Evolutionary conservation across 1,139 yeast genomes (phyloP), one percentile per base, ranked within the genome.

Genomic region (Yamadazyma conglobata): DNA sequence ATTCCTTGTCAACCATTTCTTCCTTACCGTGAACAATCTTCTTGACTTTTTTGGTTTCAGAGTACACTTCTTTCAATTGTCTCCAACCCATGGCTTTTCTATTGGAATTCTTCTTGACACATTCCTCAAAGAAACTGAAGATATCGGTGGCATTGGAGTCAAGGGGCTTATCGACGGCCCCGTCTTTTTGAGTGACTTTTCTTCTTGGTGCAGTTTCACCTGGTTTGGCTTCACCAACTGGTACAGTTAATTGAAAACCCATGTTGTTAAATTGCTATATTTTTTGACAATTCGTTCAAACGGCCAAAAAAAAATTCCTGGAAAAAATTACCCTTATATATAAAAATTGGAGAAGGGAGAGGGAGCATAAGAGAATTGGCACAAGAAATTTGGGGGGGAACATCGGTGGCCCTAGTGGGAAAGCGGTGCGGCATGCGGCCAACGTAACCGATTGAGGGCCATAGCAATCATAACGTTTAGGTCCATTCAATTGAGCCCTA

Each of bases 171-270:
- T 54, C 55, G 10, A 79, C 48, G 1, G 75, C 60, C 4, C 63
- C 82, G 27, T 73, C 73, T 44, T 75, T 77, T 34, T 77, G 78
- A 34, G 73, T 63, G 37, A 70, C 65, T 51, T 77, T 83, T 64
- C 95, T 79, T 63, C 95, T 78, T 42, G 95, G 95, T 3, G 95
- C 95, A 17, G 96, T 84, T 63, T 89, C 96, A 38, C 94, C 93
- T 8, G 76, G 73, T 48, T 74, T 75, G 23, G 91, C 89, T 37
- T 82, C 81, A 22, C 94, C 95, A 21, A 85, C 93, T 22, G 79
- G 78, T 22, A 84, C 89, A 21, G 72, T 67, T 32, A 64, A 58
- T 32, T 59, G 63, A 28, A 35, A 35, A 20, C 27, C 46, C 47
- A 43, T 43, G n/a, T n/a, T n/a, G n/a, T n/a, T n/a, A n/a, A n/a